Evolutionary conservation across 768 basidiomycete genomes (phyloP), one percentile per base, ranked within the genome.

Genomic region (Tricholoma saponaceum): DNA sequence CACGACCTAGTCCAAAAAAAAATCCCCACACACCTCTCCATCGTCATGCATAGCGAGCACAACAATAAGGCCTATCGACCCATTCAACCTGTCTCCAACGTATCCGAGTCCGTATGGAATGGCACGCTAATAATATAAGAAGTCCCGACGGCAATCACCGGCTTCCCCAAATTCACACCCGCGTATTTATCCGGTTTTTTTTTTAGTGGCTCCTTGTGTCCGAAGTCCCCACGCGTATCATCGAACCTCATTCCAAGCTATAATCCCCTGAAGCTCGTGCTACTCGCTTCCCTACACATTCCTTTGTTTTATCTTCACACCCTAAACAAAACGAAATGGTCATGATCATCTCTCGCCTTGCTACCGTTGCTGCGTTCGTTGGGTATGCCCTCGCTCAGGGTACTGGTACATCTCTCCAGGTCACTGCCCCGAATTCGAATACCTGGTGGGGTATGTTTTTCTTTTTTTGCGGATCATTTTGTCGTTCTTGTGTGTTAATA

Each of bases 401-500:
- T 37, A n/a, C 39, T 16, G 14, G 12, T 37, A n/a, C 39, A 7
- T 70, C 76, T 59, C 70, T 84, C 56, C 30, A 62, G 39, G 71
- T 87, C 72, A 70, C 76, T 46, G 63, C 67, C 41, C 86, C 86
- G 2, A 72, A 74, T 30, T 65, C 74, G 1, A 52, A 70, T 61
- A 65, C 71, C 7, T 87, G 85, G 85, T 87, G 86, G 86, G 81
- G 86, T 87, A 58, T 51, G 83, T 77, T 2, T 13, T 0, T 26
- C 32, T 22, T 54, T 52, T n/a, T 30, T 41, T 6, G 51, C 53
- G 13, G 6, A 8, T 44, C 10, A 32, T 39, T 44, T 20, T 55
- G n/a, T n/a, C n/a, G n/a, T n/a, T 47, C 33, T 52, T 49, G 14
- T 25, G 35, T 49, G 37, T 28, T 16, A 43, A 30, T 16, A 26